These are phyloP conservation scores for Botrytis fragariae DNA, from an alignment of 2,329 filamentous ascomycete genomes.

Conservation along the genomic window DNA sequence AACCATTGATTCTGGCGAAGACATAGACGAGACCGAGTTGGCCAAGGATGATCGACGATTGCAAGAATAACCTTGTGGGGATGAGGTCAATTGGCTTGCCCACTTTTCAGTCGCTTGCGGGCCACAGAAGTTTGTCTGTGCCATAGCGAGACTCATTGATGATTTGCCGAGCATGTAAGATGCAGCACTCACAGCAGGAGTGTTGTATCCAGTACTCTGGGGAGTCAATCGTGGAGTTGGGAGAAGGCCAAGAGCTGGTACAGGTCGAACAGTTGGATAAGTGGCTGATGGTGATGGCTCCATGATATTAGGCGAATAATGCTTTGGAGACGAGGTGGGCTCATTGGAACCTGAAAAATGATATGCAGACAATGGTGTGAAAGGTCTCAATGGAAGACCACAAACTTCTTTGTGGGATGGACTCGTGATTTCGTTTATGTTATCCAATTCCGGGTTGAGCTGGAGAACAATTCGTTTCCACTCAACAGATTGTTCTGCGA, in stretches of 20 bases:
- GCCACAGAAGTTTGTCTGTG: constrained; percentile 48
- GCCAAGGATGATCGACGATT: constrained; percentile 61
- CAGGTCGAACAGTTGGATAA: constrained; percentile 48
- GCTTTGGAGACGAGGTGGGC: constrained; percentile 45
- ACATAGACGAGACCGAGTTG: constrained; percentile 60
- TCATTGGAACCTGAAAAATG: constrained; percentile 43
- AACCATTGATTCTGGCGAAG: constrained; percentile 66
- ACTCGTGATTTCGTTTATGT: constrained; percentile 50
- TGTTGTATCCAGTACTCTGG: constrained; percentile 54
- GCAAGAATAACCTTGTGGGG: constrained; percentile 51
- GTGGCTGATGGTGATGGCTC: constrained; percentile 48
- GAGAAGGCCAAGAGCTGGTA: constrained; percentile 54
- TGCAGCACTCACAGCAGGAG: constrained; percentile 57
- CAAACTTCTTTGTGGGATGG: constrained; percentile 29
- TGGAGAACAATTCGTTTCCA: constrained; percentile 59
- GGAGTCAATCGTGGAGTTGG: constrained; percentile 60
- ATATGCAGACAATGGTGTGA: constrained; percentile 45
- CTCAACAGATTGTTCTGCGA: constrained; percentile 40
- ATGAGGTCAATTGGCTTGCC: constrained; percentile 47
- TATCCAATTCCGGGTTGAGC: constrained; percentile 57
- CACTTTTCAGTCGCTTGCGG: constrained; percentile 54
- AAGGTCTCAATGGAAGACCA: constrained; percentile 34
- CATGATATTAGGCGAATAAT: constrained; percentile 47
- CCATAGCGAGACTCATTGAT: constrained; percentile 62
- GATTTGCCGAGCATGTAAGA: constrained; percentile 50